A percentile compares a stretch with the other conserved stretches of the same genome.
These are phyloP conservation scores for Cryptococcus sp. DNA, from an alignment of 1,284 basidiomycete species.

Conservation along the genomic window DNA sequence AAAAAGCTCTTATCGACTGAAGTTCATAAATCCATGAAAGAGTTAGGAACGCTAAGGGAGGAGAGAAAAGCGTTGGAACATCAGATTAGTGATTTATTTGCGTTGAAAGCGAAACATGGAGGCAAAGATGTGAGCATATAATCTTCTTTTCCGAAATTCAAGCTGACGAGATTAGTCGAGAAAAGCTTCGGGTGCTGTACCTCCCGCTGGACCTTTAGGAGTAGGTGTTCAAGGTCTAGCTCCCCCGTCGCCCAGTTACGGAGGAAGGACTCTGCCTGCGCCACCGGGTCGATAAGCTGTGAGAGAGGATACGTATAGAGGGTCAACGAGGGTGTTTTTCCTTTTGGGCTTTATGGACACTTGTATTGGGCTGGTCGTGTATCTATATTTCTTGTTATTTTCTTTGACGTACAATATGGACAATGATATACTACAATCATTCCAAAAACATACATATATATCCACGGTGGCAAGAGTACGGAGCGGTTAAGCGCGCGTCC, in stretches of 20 bases:
- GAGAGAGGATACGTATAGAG: too few species aligned
- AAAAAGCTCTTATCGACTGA: slow-evolving; percentile 42
- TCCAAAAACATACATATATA: too few species aligned
- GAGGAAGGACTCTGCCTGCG: not conserved
- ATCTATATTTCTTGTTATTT: too few species aligned
- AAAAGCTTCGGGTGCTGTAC: not conserved
- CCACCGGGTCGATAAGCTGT: not conserved
- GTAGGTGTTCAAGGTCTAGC: not conserved
- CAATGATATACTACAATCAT: too few species aligned
- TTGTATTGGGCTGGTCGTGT: too few species aligned
- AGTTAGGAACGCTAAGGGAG: slow-evolving; percentile 65
- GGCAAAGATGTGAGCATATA: slow-evolving; percentile 9
- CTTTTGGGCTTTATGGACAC: too few species aligned
- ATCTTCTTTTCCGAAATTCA: not conserved
- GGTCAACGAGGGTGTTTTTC: too few species aligned
- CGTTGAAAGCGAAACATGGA: slow-evolving; percentile 42
- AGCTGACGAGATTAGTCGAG: not conserved
- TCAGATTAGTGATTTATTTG: slow-evolving; percentile 46
- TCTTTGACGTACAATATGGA: too few species aligned
- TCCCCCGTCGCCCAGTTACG: not conserved
- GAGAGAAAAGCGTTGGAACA: slow-evolving; percentile 68
- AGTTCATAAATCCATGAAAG: slow-evolving; percentile 60
- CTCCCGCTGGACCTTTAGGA: not conserved
- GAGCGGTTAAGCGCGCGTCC: too few species aligned
- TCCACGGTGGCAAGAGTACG: too few species aligned